These are phyloP conservation scores for Kodamaea fungicola DNA, from an alignment of 1,139 yeast species.

Conservation along the genomic window DNA sequence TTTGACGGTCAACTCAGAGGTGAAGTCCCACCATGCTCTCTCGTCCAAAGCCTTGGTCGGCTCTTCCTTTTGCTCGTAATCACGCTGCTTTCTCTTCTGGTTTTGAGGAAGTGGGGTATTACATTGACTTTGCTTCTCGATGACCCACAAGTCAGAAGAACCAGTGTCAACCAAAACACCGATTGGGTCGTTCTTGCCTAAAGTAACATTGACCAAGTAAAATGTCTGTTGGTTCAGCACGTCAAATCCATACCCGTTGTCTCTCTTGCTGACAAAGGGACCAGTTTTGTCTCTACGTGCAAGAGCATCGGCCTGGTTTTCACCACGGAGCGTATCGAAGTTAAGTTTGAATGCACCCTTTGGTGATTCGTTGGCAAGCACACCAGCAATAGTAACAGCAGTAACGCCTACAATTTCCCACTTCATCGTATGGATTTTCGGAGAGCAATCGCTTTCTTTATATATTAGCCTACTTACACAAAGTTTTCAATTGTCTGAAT, in stretches of 20 bases:
- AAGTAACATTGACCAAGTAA: conserved; percentile 42
- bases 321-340: background rate
- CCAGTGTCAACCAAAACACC: conserved; percentile 44
- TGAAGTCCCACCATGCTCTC: conserved; percentile 1
- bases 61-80: background rate
- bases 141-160: conserved; percentile 46
- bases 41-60: background rate
- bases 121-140: conserved; percentile 7
- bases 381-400: no score
- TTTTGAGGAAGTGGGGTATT: background rate
- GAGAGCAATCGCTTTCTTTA: no score
- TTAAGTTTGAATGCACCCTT: no score
- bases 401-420: no score
- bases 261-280: conserved; percentile 28
- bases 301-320: background rate
- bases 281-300: conserved; percentile 5
- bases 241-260: conserved; percentile 34
- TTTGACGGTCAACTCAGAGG: background rate
- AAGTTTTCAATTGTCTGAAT: no score
- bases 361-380: no score
- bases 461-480: no score
- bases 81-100: background rate
- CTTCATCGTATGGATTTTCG: no score
- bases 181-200: conserved; percentile 34
- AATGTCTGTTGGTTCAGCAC: conserved; percentile 45